phyloP scores from a whole-genome alignment of 2,329 filamentous ascomycete genomes.

The Colletotrichum karsti region DNA sequence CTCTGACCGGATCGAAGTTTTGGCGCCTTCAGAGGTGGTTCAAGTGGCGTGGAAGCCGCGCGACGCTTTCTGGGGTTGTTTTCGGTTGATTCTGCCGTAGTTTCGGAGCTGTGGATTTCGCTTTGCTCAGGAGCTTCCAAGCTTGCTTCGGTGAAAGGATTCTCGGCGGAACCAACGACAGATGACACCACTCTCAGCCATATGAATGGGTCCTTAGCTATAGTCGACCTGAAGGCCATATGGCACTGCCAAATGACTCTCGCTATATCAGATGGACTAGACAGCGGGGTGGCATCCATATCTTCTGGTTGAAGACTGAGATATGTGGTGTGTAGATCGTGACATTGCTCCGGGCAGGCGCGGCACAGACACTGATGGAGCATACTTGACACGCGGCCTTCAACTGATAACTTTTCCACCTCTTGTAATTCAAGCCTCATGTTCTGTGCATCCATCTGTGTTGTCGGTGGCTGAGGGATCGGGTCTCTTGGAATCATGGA shows the following conservation, averaged over 20 bases:
- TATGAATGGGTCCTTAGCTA: not conserved
- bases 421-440: not conserved
- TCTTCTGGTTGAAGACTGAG: not conserved
- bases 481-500: no score
- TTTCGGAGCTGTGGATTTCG: no score
- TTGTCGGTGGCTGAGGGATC: no score
- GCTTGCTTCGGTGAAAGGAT: no score
- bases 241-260: not conserved
- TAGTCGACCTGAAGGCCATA: not conserved
- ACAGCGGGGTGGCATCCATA: not conserved
- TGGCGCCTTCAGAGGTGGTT: not conserved
- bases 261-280: no score
- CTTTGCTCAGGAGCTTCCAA: no score
- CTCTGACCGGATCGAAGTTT: not conserved
- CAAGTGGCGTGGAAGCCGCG: not conserved
- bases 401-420: not conserved
- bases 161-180: not conserved
- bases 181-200: not conserved
- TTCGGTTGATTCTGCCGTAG: not conserved
- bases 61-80: not conserved
- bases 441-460: no score
- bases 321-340: not conserved
- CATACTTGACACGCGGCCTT: not conserved
- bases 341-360: not conserved
- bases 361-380: not conserved